Base-by-base conservation (phyloP, 2,329 filamentous ascomycete genomes). In the Diaporthe destruens region DNA sequence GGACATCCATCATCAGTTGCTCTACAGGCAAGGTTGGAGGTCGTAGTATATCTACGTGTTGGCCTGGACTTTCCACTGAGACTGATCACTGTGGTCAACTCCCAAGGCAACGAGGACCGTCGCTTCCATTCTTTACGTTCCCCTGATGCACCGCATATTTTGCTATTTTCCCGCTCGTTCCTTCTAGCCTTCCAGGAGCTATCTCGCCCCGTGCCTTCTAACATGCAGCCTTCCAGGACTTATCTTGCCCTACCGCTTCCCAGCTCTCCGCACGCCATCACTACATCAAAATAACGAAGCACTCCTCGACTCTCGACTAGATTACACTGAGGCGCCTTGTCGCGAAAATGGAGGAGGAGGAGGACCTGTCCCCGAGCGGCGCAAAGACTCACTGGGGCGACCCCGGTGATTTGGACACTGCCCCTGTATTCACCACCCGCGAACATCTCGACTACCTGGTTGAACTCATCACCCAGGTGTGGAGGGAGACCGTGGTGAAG, bases 381-480 rank as follows among this genome's bases (percentile, higher is more conserved):
- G 32, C 14, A 32, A 53, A 4, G 14, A 23, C 29, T 66, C 14
- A n/a, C 20, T 49, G 14, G 4, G 1, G 8, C 32, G n/a, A n/a
- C 12, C 23, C 61, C 4, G 29, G n/a, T 66, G 18, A 23, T 39
- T 7, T 53, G n/a, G 47, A 42, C 12, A 51, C 42, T 18, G 57
- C 16, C 18, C 49, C 47, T n/a, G 14, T 16, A 32, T 23, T 70
- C 9, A 23, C 34, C 29, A 51, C 68, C 23, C 18, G 8, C 29
- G 18, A 61, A 49, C 68, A 61, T 14, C 36, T 51, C 29, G 54
- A 61, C 6, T 20, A 23, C 44, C 36, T 70, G 3, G 20, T 70
- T 18, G 55, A 29, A 54, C 29, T 53, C 20, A 54, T 70, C 23
- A 16, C 29, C 55, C 18, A 32, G 0, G 25, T 23, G 56, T 56